Base-by-base conservation (phyloP, 2,329 filamentous ascomycete genomes). In the Monosporascus sp. region DNA sequence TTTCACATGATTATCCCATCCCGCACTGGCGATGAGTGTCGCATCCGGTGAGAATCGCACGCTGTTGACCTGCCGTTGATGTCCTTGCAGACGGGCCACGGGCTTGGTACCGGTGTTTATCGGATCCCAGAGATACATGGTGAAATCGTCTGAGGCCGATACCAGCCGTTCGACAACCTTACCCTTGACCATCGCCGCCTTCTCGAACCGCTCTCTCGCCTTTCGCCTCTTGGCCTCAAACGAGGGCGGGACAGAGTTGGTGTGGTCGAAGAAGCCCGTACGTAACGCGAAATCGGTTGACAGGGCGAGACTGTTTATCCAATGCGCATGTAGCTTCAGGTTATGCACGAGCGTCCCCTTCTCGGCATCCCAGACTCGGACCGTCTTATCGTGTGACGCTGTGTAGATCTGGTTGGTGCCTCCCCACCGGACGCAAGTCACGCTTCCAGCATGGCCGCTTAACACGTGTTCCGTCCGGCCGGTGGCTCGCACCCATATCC, bases 1-100 rank as follows among this genome's bases (percentile, higher is more conserved):
- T 72, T 96, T 96, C 62, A 93, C 90, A 64, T 93, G 89, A 68
- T 97, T 99, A 70, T 99, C 94, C 74, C 93, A 99, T 4, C 87
- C 86, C 8, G 89, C 86, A 38, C 89, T 95, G 8, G 94, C 94
- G 62, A 99, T 91, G 54, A 93, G 80, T 8, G 83, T 79, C 36
- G 91, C 93, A 65, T 97, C 92, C 0, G 93, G 91, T 1, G 90
- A 96, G 72, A 97, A 97, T 0, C 86, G 88, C 47, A 97, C 92
- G 67, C 97, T 89, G 69, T 97, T 97, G 61, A 97, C 92, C 66
- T 93, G 89, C 73, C 97, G 97, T 69, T 97, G 90, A 65, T 99
- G 94, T 2, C 94, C 94, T n/a, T 90, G 73, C 72, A 97, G 81
- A 36, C 91, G 80, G n/a, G 89, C 88, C 3, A 97, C 76, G 1